These are phyloP conservation scores for Trifolium dubium DNA, from an alignment of 306 rosid genomes.

Conservation along the genomic window DNA sequence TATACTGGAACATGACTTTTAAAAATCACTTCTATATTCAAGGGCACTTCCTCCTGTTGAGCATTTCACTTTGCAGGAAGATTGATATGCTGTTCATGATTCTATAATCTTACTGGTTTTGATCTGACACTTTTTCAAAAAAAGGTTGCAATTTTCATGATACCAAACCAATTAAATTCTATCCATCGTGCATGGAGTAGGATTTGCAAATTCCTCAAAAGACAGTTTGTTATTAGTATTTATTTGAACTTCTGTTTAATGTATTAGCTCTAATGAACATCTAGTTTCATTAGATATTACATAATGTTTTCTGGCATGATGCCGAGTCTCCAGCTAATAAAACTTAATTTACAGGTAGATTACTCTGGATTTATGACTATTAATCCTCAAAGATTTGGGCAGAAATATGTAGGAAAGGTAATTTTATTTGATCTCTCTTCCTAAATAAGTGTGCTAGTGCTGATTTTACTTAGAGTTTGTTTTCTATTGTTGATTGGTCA, in stretches of 20 bases:
- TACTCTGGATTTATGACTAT: conserved; percentile 98
- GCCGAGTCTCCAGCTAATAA: conserved; percentile 30
- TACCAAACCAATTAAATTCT: conserved; percentile 20
- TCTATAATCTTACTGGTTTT: conserved; percentile 36
- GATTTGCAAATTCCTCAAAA: conserved; percentile 38
- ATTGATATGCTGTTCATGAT: conserved; percentile 21
- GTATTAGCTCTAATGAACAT: conserved; percentile 26
- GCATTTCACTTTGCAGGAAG: conserved; percentile 26
- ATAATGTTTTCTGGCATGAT: conserved; percentile 29
- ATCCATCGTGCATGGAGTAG: conserved; percentile 26
- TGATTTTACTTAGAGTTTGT: conserved; percentile 39
- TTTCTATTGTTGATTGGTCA: conserved; percentile 40
- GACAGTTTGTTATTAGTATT: too few relatives aligned
- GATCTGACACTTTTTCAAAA: conserved; percentile 19
- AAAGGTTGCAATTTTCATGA: conserved; percentile 32
- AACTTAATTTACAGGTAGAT: conserved; percentile 76
- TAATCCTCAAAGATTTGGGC: conserved; percentile 99
- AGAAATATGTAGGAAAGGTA: conserved; percentile 99
- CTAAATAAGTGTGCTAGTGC: conserved; percentile 39
- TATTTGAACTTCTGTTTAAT: too few relatives aligned
- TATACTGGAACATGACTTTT: background rate
- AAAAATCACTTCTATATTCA: conserved; percentile 17
- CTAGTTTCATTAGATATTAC: conserved; percentile 29
- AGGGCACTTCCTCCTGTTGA: conserved; percentile 28
- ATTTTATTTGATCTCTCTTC: conserved; percentile 40